Evolutionary conservation across 176 grass and related monocot species (phyloP), one percentile per base, ranked within the genome.

Genomic region (Musa acuminata): DNA sequence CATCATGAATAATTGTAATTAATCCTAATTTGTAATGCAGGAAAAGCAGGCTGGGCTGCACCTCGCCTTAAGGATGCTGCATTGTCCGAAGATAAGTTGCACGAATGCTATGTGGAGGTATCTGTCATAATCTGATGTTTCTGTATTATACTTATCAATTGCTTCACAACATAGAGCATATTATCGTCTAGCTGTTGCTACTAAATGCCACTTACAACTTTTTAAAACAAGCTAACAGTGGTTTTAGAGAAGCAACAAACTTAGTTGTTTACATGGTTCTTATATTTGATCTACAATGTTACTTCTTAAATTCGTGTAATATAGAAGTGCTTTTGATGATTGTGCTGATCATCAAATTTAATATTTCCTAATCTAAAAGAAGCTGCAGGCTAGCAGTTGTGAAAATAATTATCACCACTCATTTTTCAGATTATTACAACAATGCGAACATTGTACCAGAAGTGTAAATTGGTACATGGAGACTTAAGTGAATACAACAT

Each of bases 401-500:
- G 11, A 27, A 58, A 51, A n/a, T 53, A 24, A 54, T 48, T 9
- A 49, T 79, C 7, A 43, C 20, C 29, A 16, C 43, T 43, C 13
- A 16, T 75, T 85, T 43, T 80, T 76, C 81, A 98, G 95, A 93
- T 99, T 68, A 84, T 94, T 81, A 99, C 90, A 55, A 86, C 70
- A 64, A 99, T 99, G 90, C 83, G 90, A 59, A 87, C 80, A 74
- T 75, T 98, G 9, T 94, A 91, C 75, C 95, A 99, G 76, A 94
- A 94, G 73, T 99, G 95, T 82, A 93, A 99, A 78, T 75, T 99
- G 73, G 95, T 99, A 20, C 95, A 99, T 80, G 95, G 95, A 79
- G 95, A 99, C 82, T 84, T 99, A 76, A 99, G 95, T 82, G 95
- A 99, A 83, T 99, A 99, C 82, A 99, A 99, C 76, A 91, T 99